Conservation (phyloP, 108 stramenopile genomes). For the Cylindrotheca closterium region DNA sequence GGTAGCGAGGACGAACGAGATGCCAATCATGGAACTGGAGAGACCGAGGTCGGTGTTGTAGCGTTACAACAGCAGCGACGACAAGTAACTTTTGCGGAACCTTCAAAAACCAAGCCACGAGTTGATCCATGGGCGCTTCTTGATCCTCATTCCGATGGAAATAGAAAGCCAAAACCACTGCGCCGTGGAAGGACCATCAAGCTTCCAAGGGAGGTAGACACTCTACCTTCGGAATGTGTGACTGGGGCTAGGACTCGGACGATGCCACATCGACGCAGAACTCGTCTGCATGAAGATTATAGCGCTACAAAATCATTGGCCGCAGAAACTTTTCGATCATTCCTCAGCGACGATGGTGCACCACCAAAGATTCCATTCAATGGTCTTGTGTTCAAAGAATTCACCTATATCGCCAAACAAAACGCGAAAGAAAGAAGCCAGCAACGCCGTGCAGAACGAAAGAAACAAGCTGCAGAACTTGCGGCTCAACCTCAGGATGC, state of each 20-base stretch:
- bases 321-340: constrained; percentile 26
- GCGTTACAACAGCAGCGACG: constrained; percentile 1
- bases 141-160: constrained; percentile 73
- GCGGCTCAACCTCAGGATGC: constrained; percentile 11
- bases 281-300: constrained; percentile 6
- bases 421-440: constrained; percentile 58
- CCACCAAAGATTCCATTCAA: constrained; percentile 35
- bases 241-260: constrained; percentile 65
- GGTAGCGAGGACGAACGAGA: constrained; percentile 28
- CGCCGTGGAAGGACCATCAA: constrained; percentile 72
- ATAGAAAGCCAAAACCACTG: constrained; percentile 49
- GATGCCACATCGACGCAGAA: constrained; percentile 1
- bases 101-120: constrained; percentile 11
- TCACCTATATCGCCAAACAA: constrained; percentile 77
- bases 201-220: constrained; percentile 63
- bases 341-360: constrained; percentile 24
- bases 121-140: constrained; percentile 81
- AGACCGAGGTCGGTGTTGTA: constrained; percentile 11
- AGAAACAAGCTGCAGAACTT: constrained; percentile 21
- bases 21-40: background rate
- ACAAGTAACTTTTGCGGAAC: constrained; percentile 29
- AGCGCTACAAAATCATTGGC: background rate
- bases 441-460: constrained; percentile 35
- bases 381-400: constrained; percentile 73
- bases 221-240: constrained; percentile 70